Percentiles rank a stretch among this genome's conserved stretches.
phyloP scores from a whole-genome alignment of 768 basidiomycete species.

The Trametes meyenii region DNA sequence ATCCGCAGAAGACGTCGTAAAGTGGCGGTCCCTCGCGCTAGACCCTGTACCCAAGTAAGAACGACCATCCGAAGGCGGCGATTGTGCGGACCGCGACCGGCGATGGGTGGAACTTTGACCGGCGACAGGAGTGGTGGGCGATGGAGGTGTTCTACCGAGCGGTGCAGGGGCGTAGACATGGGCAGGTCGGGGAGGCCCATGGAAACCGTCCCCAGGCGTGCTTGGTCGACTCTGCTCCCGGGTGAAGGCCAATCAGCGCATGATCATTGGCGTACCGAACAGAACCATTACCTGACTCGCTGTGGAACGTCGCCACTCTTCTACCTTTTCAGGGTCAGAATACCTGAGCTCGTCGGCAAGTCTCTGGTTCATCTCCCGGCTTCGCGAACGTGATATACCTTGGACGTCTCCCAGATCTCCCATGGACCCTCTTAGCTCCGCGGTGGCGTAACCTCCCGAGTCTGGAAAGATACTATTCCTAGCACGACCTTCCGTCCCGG shows the following conservation, averaged over 20 bases:
- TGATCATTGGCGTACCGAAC: neutral
- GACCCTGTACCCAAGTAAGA: constrained; percentile 15
- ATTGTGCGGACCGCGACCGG: constrained; percentile 19
- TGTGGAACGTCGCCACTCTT: constrained; percentile 26
- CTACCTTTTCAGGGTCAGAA: constrained; percentile 25
- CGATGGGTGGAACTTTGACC: constrained; percentile 10
- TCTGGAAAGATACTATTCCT: constrained; percentile 24
- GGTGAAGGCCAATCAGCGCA: neutral
- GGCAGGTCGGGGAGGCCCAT: constrained; percentile 15
- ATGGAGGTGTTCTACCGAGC: constrained; percentile 12
- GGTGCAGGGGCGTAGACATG: constrained; percentile 19
- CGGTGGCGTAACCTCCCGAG: constrained; percentile 21
- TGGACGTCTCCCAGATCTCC: neutral
- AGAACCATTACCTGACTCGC: constrained; percentile 16
- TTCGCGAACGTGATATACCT: constrained; percentile 5
- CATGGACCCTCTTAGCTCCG: neutral
- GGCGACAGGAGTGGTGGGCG: neutral
- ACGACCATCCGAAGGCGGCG: constrained; percentile 15
- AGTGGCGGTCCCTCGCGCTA: constrained; percentile 6
- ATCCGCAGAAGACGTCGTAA: constrained; percentile 18
- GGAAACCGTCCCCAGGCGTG: constrained; percentile 11
- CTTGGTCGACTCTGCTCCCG: constrained; percentile 15
- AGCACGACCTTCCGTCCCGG: constrained; percentile 22
- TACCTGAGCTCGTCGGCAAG: constrained; percentile 28
- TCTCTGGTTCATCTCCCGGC: constrained; percentile 15